These are phyloP conservation scores for Fusarium continuum DNA, from an alignment of 2,329 filamentous ascomycete genomes.

Conservation along the genomic window DNA sequence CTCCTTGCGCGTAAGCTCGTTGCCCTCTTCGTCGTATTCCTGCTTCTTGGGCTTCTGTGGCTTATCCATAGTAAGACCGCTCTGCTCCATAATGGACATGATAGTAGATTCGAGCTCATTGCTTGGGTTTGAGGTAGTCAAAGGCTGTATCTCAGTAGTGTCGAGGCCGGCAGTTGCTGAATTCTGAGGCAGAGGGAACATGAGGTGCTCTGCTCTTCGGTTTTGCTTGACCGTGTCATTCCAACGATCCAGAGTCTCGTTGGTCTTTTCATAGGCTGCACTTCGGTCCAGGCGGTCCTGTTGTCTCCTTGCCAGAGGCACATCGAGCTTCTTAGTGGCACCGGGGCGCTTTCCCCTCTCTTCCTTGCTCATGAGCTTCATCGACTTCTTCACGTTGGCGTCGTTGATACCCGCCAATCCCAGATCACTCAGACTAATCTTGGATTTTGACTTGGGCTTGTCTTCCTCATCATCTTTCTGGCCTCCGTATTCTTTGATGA, in stretches of 20 bases:
- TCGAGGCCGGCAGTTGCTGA: conserved; percentile 68
- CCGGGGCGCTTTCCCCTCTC: conserved; percentile 59
- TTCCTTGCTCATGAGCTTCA: conserved; percentile 77
- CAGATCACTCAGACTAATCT: conserved; percentile 80
- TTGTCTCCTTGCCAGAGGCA: conserved; percentile 84
- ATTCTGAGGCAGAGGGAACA: conserved; percentile 84
- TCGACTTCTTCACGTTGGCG: conserved; percentile 77
- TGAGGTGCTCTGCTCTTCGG: conserved; percentile 86
- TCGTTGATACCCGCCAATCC: conserved; percentile 76
- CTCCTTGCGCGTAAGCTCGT: conserved; percentile 76
- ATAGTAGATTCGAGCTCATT: conserved; percentile 89
- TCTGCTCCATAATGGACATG: conserved; percentile 88
- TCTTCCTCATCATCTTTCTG: conserved; percentile 64
- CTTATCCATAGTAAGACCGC: conserved; percentile 71
- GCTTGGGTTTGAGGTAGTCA: conserved; percentile 69
- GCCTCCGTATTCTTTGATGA: conserved; percentile 75
- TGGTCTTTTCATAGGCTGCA: conserved; percentile 89
- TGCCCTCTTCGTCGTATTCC: conserved; percentile 74
- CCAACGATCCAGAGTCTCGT: conserved; percentile 90
- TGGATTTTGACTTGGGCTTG: conserved; percentile 63
- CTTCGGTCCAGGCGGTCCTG: conserved; percentile 85
- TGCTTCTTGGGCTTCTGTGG: conserved; percentile 62
- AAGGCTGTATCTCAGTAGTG: conserved; percentile 70
- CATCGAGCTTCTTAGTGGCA: conserved; percentile 74
- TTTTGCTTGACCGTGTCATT: conserved; percentile 95